Evolutionary conservation across 2,329 filamentous ascomycete species (phyloP), one percentile per base, ranked within the genome.

Genomic region (Cladobotryum mycophilum): DNA sequence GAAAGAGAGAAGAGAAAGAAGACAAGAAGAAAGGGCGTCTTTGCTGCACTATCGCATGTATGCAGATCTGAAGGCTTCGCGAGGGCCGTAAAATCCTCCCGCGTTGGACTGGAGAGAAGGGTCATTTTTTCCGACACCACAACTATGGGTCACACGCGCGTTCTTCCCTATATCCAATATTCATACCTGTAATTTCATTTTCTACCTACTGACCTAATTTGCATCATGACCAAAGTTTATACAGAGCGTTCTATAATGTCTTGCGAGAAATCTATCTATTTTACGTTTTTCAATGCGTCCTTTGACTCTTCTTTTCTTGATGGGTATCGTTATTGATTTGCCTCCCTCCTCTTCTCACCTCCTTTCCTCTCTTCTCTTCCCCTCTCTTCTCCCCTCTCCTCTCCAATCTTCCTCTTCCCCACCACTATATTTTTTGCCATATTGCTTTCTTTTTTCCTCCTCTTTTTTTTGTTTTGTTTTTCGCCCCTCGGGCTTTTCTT

Each of bases 141-240:
- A 51, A 46, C 34, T 33, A 37, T 17, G 55, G 45, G 45, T 51
- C 44, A 44, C 44, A 44, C 42, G 45, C 45, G 45, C 46, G 49
- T 54, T 57, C 55, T 53, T 53, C 55, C 46, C 49, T 55, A 42
- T 51, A 49, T 53, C 51, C 53, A 41, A 48, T 56, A 53, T 55
- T 52, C 53, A 56, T 50, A 55, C 44, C 43, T 53, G 55, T 56
- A 56, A 55, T 55, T 55, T 53, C 53, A 53, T 45, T 51, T 53
- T 49, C 41, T 38, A 47, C 42, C 45, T 49, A 49, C 41, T 52
- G 46, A 52, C 37, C 48, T 48, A 52, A 52, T 43, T 52, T 49
- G 51, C 51, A 52, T 49, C 46, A 42, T 52, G 44, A 52, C 45
- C 36, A 49, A 38, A 37, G 38, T 52, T 45, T 43, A 45, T 52